These are phyloP conservation scores for Trichoderma sp. DNA, from an alignment of 2,329 filamentous ascomycete genomes.

Conservation along the genomic window DNA sequence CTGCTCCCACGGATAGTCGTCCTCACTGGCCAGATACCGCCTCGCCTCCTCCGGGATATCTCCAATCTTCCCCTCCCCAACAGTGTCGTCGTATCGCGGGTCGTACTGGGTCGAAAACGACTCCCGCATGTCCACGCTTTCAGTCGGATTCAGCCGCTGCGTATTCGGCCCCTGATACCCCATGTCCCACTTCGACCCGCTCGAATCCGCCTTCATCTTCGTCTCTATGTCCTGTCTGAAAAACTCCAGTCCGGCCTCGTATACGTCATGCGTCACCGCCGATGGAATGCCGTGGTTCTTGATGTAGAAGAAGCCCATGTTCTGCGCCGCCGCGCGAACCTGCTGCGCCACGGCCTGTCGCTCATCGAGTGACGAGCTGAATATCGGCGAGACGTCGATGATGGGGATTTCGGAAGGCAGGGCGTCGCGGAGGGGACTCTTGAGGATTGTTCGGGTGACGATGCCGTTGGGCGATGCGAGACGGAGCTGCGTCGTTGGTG, in stretches of 20 bases:
- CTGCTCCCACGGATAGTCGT: slow-evolving; percentile 49
- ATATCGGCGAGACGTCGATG: slow-evolving; percentile 47
- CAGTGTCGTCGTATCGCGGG: slow-evolving; percentile 48
- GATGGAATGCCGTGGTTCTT: slow-evolving; percentile 46
- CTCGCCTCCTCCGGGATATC: slow-evolving; percentile 43
- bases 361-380: slow-evolving; percentile 34
- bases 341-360: slow-evolving; percentile 39
- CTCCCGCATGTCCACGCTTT: slow-evolving; percentile 50
- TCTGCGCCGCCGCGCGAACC: slow-evolving; percentile 45
- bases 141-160: slow-evolving; percentile 48
- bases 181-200: slow-evolving; percentile 43
- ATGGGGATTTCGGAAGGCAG: slow-evolving; percentile 48
- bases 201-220: slow-evolving; percentile 40
- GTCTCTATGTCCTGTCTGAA: slow-evolving; percentile 45
- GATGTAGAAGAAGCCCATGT: slow-evolving; percentile 56
- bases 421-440: slow-evolving; percentile 37
- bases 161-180: slow-evolving; percentile 44
- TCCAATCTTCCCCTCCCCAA: slow-evolving; percentile 34
- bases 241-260: slow-evolving; percentile 40
- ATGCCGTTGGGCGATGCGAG: slow-evolving; percentile 38
- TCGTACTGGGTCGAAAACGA: slow-evolving; percentile 52
- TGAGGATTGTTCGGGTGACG: slow-evolving; percentile 35
- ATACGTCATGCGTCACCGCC: slow-evolving; percentile 30
- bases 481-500: slow-evolving; percentile 31
- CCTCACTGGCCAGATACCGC: slow-evolving; percentile 43